These are phyloP conservation scores for Collybiopsis luxurians DNA, from an alignment of 768 basidiomycete genomes.

Conservation along the genomic window DNA sequence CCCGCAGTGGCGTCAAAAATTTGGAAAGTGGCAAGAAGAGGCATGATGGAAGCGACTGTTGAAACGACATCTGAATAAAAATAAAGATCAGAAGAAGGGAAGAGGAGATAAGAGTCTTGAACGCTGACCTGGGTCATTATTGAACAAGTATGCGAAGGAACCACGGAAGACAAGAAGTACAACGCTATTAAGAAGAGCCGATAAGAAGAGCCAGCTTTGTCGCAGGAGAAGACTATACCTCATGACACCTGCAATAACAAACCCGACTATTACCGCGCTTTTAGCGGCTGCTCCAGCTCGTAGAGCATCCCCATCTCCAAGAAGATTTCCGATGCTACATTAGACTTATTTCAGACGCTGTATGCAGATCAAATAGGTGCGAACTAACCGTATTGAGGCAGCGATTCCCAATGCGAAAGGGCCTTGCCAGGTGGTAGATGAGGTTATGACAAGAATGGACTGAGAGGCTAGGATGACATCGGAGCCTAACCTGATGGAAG, in stretches of 20 bases:
- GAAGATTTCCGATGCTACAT: constrained; percentile 78
- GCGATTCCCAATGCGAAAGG: constrained; percentile 84
- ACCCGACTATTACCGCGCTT: constrained; percentile 62
- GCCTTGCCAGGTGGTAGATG: constrained; percentile 77
- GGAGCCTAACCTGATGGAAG: constrained; percentile 62
- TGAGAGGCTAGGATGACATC: constrained; percentile 76
- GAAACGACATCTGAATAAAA: constrained; percentile 51
- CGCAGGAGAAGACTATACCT: constrained; percentile 39
- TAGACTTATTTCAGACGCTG: constrained; percentile 31
- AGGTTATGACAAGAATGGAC: constrained; percentile 77
- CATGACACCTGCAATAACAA: constrained; percentile 62
- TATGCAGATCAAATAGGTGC: constrained; percentile 25
- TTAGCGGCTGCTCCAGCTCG: constrained; percentile 70
- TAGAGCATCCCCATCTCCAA: constrained; percentile 74
- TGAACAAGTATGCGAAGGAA: constrained; percentile 75
- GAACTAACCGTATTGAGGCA: constrained; percentile 55
- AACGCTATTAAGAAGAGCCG: constrained; percentile 28
- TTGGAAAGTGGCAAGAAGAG: constrained; percentile 77
- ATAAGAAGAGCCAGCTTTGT: not conserved
- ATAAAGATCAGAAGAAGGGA: constrained; percentile 12
- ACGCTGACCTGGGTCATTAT: constrained; percentile 54
- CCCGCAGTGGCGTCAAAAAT: constrained; percentile 78
- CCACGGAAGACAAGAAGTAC: constrained; percentile 61
- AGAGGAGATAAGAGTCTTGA: not conserved
- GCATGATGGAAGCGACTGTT: constrained; percentile 68